Evolutionary conservation across 2,329 filamentous ascomycete genomes (phyloP).

Genomic region (Drechslerella coelobrocha): DNA sequence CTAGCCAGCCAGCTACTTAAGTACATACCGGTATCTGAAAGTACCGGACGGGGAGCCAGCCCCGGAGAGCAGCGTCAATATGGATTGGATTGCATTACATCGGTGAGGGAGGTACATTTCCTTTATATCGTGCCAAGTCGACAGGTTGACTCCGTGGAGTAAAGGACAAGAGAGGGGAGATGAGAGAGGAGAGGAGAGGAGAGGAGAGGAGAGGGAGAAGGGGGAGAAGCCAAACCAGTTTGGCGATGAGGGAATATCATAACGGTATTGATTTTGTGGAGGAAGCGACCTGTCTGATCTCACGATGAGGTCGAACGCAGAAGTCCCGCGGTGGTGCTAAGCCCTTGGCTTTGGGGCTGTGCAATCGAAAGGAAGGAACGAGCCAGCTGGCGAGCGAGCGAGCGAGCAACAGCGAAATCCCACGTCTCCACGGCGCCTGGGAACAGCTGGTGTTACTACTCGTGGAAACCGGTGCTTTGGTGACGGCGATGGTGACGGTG

Average conservation of each 20-base stretch:
- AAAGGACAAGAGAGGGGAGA: constrained; percentile 6
- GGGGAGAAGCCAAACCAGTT: constrained; percentile 5
- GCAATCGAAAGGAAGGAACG: constrained; percentile 18
- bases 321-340: constrained; percentile 6
- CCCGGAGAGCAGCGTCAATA: too few relatives aligned
- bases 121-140: neutral
- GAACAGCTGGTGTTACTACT: too few relatives aligned
- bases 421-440: neutral
- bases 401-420: neutral
- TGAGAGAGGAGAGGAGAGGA: too few relatives aligned
- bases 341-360: constrained; percentile 49
- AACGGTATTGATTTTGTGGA: neutral
- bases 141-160: constrained; percentile 14
- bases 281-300: constrained; percentile 6
- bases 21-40: too few relatives aligned
- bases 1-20: too few relatives aligned
- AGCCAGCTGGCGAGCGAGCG: neutral
- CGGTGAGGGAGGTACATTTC: neutral
- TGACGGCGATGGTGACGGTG: too few relatives aligned
- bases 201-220: too few relatives aligned
- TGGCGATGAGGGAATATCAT: constrained; percentile 21
- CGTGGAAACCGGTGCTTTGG: too few relatives aligned
- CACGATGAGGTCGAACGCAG: constrained; percentile 32
- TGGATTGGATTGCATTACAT: neutral
- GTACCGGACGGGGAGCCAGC: neutral